phyloP scores from a whole-genome alignment of 164 flowering plant genomes.

The Paratinospora sagittata region DNA sequence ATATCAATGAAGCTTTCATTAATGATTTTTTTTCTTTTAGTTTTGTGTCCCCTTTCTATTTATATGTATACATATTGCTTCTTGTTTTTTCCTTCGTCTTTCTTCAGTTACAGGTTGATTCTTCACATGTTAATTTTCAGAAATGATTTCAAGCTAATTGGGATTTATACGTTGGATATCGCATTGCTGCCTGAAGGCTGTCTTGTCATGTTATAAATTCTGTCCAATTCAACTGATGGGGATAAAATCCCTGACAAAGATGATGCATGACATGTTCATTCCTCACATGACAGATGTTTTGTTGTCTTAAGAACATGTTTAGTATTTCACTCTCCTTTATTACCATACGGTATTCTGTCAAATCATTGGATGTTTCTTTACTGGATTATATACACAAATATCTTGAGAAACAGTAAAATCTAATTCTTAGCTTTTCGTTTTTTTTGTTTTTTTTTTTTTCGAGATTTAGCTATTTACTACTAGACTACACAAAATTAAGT shows the following conservation, averaged over 20 bases:
- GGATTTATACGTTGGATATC: not conserved
- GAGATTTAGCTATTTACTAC: too few relatives aligned
- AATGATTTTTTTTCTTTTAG: constrained; percentile 7
- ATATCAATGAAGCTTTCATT: not conserved
- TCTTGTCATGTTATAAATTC: constrained; percentile 10
- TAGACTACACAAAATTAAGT: too few relatives aligned
- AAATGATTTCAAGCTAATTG: not conserved
- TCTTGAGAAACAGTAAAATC: too few relatives aligned
- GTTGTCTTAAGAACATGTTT: not conserved
- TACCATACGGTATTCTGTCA: constrained; percentile 11
- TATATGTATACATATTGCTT: too few relatives aligned
- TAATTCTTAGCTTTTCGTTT: too few relatives aligned
- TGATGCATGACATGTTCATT: not conserved
- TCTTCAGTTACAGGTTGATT: not conserved
- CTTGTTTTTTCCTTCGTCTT: not conserved
- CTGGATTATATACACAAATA: not conserved
- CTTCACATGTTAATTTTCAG: not conserved
- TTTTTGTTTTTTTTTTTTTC: too few relatives aligned
- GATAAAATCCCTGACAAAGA: constrained; percentile 13
- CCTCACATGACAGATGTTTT: constrained; percentile 3
- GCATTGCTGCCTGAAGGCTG: not conserved
- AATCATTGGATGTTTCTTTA: not conserved
- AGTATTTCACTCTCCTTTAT: not conserved
- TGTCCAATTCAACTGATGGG: constrained; percentile 25
- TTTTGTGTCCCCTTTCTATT: not conserved